phyloP scores from a whole-genome alignment of 495 filamentous ascomycete species.

The Hyaloscypha variabilis region DNA sequence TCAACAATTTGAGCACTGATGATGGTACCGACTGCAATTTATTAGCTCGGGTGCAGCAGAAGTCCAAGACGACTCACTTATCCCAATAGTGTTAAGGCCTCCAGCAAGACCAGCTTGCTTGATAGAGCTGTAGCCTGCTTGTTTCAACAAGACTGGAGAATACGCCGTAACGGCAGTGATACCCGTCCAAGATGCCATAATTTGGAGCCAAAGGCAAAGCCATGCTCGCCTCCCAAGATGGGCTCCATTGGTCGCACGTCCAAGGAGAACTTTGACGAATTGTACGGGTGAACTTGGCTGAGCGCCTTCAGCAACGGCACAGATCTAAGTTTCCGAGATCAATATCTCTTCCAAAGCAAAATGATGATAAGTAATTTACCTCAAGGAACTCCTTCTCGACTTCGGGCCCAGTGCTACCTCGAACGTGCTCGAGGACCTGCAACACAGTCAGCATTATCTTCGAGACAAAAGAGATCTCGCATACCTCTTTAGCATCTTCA shows the following conservation, averaged over 20 bases:
- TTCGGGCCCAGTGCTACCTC: constrained; percentile 32
- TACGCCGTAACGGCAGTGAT: constrained; percentile 45
- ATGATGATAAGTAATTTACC: neutral
- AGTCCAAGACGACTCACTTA: constrained; percentile 20
- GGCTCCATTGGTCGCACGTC: constrained; percentile 35
- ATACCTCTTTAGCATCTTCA: constrained; percentile 35
- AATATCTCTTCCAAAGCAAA: neutral
- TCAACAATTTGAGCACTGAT: constrained; percentile 57
- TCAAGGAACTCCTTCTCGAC: constrained; percentile 45
- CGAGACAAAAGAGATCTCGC: neutral
- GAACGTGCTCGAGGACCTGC: constrained; percentile 29
- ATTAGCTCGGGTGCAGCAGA: neutral
- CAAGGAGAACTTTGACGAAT: constrained; percentile 35
- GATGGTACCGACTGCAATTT: constrained; percentile 45
- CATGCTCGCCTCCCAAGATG: constrained; percentile 49
- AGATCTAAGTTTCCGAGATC: constrained; percentile 27
- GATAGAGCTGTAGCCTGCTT: constrained; percentile 1
- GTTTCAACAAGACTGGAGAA: constrained; percentile 24
- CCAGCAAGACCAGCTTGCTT: constrained; percentile 44
- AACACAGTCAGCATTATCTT: neutral
- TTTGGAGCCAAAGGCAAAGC: constrained; percentile 53
- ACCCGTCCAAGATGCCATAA: constrained; percentile 55
- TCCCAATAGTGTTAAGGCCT: constrained; percentile 56
- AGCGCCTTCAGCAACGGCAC: constrained; percentile 36
- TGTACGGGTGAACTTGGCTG: constrained; percentile 41